These are phyloP conservation scores for Paecilomyces variotii DNA, from an alignment of 2,329 filamentous ascomycete species.

Conservation along the genomic window DNA sequence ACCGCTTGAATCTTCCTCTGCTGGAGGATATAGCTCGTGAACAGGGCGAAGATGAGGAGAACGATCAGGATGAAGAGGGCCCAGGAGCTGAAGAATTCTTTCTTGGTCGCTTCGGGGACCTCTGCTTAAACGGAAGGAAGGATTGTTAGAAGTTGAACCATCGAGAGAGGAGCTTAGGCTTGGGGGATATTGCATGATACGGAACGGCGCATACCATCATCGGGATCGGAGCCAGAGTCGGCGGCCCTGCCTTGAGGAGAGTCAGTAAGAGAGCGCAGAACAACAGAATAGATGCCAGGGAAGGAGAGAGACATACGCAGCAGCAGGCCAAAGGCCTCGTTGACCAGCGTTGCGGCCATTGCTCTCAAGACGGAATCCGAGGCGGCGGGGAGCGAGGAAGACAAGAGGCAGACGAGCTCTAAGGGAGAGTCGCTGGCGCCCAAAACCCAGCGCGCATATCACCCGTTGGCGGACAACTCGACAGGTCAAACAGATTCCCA, in stretches of 20 bases:
- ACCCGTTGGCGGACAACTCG: constrained; percentile 4
- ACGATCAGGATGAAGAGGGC: constrained; percentile 94
- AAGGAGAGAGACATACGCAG: constrained; percentile 23
- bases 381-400: not conserved
- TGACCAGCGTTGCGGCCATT: constrained; percentile 30
- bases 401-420: constrained; percentile 23
- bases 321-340: constrained; percentile 25
- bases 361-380: constrained; percentile 5
- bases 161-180: not conserved
- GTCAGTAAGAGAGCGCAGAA: constrained; percentile 11
- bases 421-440: constrained; percentile 24
- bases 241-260: constrained; percentile 24
- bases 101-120: constrained; percentile 74
- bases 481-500: not conserved
- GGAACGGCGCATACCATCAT: constrained; percentile 25
- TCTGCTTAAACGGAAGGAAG: constrained; percentile 24
- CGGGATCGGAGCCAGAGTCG: constrained; percentile 29
- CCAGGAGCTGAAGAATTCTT: constrained; percentile 94
- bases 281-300: not conserved
- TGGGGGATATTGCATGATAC: not conserved
- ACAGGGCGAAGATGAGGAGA: constrained; percentile 87
- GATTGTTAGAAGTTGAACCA: constrained; percentile 10
- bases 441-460: constrained; percentile 30
- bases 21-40: constrained; percentile 94
- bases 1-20: constrained; percentile 95